Conservation (phyloP, 2,329 filamentous ascomycete genomes). For the Trichoderma sp. region DNA sequence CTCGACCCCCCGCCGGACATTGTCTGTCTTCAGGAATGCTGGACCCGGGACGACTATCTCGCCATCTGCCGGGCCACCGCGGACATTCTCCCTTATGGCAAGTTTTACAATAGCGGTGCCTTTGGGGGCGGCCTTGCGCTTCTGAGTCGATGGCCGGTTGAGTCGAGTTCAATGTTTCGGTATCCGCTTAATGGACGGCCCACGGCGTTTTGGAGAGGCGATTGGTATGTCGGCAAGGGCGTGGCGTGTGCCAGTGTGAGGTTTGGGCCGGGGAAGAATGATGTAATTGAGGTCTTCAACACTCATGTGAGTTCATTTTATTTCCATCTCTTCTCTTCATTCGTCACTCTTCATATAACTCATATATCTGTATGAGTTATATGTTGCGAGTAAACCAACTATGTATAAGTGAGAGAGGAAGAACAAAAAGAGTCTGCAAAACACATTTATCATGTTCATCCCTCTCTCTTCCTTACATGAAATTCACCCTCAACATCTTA, state of each 20-base stretch:
- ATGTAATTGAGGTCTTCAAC: constrained; percentile 85
- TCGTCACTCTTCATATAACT: neutral
- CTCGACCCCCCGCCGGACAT: constrained; percentile 73
- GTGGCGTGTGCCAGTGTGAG: constrained; percentile 81
- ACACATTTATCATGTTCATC: neutral
- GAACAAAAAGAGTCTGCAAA: neutral
- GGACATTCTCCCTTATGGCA: constrained; percentile 79
- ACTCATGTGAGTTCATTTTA: constrained; percentile 65
- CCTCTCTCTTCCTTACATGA: neutral
- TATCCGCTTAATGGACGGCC: constrained; percentile 94
- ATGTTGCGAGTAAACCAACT: neutral
- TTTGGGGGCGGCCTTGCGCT: constrained; percentile 90
- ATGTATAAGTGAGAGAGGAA: neutral
- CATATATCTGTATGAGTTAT: neutral
- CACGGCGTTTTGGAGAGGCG: constrained; percentile 89
- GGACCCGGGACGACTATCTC: constrained; percentile 81
- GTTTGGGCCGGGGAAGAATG: constrained; percentile 62
- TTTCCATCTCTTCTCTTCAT: neutral
- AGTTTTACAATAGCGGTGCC: constrained; percentile 88
- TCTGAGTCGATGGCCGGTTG: constrained; percentile 87
- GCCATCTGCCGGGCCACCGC: constrained; percentile 73
- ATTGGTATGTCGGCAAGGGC: constrained; percentile 97
- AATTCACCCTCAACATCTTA: neutral
- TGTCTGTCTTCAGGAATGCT: constrained; percentile 94
- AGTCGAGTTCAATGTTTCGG: constrained; percentile 79